phyloP scores from a whole-genome alignment of 2,329 filamentous ascomycete genomes.

The Pseudopyricularia cyperi region DNA sequence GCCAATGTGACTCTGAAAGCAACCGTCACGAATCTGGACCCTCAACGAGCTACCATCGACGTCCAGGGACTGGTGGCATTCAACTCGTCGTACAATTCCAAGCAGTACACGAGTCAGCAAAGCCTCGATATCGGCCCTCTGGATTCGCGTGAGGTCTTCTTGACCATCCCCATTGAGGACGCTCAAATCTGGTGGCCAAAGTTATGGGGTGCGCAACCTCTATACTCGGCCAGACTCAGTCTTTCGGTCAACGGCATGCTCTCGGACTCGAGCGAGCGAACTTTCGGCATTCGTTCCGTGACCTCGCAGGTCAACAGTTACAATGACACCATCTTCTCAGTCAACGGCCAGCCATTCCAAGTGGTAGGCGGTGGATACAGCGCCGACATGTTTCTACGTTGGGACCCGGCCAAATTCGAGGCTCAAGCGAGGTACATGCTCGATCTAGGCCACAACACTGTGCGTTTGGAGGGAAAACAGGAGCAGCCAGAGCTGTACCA shows the following conservation, averaged over 20 bases:
- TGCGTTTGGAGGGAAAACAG: slow-evolving; percentile 51
- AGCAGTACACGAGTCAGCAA: not conserved
- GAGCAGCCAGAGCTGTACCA: slow-evolving; percentile 49
- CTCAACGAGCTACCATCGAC: slow-evolving; percentile 21
- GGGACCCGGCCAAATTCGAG: slow-evolving; percentile 31
- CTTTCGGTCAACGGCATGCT: slow-evolving; percentile 11
- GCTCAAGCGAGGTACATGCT: slow-evolving; percentile 38
- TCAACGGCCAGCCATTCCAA: slow-evolving; percentile 46
- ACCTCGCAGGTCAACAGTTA: slow-evolving; percentile 33
- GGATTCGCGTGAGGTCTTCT: slow-evolving; percentile 20
- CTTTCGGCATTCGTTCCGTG: slow-evolving; percentile 42
- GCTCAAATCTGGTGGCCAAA: slow-evolving; percentile 49
- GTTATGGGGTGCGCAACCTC: slow-evolving; percentile 37
- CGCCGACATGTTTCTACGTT: slow-evolving; percentile 49
- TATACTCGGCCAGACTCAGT: slow-evolving; percentile 17
- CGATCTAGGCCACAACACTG: slow-evolving; percentile 49
- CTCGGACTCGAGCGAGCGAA: slow-evolving; percentile 20
- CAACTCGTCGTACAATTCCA: not conserved
- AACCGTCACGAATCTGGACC: slow-evolving; percentile 25
- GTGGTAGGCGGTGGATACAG: slow-evolving; percentile 48
- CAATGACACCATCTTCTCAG: slow-evolving; percentile 40
- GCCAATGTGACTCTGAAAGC: slow-evolving; percentile 25
- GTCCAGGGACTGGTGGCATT: slow-evolving; percentile 10
- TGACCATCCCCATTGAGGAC: slow-evolving; percentile 23
- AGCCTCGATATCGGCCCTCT: slow-evolving; percentile 18